Base-by-base conservation (phyloP, 139 green algal genomes). In the Deuterostichococcus epilithicus region DNA sequence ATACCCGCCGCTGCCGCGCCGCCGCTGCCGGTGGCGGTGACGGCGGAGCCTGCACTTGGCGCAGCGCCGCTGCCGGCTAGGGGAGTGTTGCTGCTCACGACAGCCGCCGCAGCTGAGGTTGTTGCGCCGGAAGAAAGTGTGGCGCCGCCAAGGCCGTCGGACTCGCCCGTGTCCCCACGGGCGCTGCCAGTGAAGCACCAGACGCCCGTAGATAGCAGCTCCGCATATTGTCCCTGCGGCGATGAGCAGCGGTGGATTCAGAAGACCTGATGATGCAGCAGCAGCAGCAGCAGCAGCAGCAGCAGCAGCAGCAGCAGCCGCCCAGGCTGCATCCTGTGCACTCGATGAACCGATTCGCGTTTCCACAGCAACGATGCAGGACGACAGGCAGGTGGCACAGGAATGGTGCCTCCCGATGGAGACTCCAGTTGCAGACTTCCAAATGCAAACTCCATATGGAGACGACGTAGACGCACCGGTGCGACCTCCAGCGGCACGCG, bases 401-500 rank as follows among this genome's bases (percentile, higher is more conserved):
- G 37, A 18, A 23, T 36, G 36, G 44, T 22, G 3, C 36, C 44
- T 58, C 3, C 44, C 66, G n/a, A n/a, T n/a, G n/a, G n/a, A n/a
- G n/a, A n/a, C n/a, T n/a, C n/a, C n/a, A n/a, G n/a, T n/a, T n/a
- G n/a, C n/a, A n/a, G n/a, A n/a, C n/a, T n/a, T n/a, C n/a, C n/a
- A n/a, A n/a, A n/a, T n/a, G n/a, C n/a, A n/a, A n/a, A n/a, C n/a
- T n/a, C n/a, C n/a, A n/a, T n/a, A n/a, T n/a, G n/a, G n/a, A n/a
- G n/a, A 13, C 42, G 13, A 23, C 13, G 8, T 52, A 8, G 42
- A 23, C 8, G 42, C 42, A 52, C 8, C 42, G 42, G 42, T 13
- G 18, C 3, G 18, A 63, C 52, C 75, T 89, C 80, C 15, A 90
- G 78, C 13, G 65, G 58, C 59, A 91, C 76, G 6, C 81, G 76